Evolutionary conservation across 202 grass and related monocot genomes (phyloP), one percentile per base, ranked within the genome.

Genomic region (Panicum hallii): DNA sequence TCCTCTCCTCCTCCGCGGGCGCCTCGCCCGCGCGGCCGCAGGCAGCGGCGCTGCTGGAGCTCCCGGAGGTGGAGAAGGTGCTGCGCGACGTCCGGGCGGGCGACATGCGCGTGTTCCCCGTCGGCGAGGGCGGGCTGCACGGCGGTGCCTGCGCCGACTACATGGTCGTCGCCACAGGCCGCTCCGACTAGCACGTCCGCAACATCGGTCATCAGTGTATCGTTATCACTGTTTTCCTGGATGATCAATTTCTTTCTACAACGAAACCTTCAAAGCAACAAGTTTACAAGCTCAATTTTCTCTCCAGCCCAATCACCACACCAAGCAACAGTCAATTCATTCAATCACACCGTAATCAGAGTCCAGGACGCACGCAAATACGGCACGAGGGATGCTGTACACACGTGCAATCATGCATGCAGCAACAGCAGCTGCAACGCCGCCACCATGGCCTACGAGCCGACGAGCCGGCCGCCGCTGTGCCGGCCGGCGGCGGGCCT

Each of bases 51-150:
- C 74, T 95, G 22, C 86, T 98, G 8, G 93, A 92, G 11, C 85
- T 98, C 15, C 20, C 76, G 20, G 95, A 98, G 91, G 89, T 98
- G 85, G 93, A 98, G 93, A 93, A 92, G 93, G 89, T 98, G 38
- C 87, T 98, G 53, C 61, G 47, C 66, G 93, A 95, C 74, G 95
- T 98, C 41, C 87, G 82, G 72, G 95, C 95, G 16, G 91, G 89
- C 12, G 93, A 98, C 61, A 89, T 98, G 65, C 87, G 89, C 42
- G 93, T 98, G n/a, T 95, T 98, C 50, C 91, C 95, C 70, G 95
- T 98, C 50, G 62, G 83, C 5, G 85, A 89, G 65, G 77, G 90
- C 74, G 90, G 92, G 11, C 20, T 77, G 23, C 69, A 85, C 74
- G 87, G 90, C 22, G 88, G 92, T 15, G 89, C 83, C 13, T 98